Evolutionary conservation across 2,329 filamentous ascomycete species (phyloP).

Genomic region (Colletotrichum trifolii): DNA sequence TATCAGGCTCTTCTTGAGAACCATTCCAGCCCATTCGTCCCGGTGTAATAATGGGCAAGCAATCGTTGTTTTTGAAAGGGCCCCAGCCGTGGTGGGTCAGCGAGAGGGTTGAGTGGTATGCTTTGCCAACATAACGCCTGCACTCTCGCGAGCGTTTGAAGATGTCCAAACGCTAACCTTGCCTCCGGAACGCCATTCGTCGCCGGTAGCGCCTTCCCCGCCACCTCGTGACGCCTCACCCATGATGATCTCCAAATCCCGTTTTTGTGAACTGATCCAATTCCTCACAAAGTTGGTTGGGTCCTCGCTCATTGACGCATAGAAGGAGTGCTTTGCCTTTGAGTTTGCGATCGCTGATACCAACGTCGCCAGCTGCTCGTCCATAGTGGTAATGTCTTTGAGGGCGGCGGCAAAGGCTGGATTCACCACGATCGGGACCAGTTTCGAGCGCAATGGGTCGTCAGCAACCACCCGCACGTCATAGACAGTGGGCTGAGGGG

Average conservation of each 20-base stretch:
- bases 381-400: constrained; percentile 79
- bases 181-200: constrained; percentile 76
- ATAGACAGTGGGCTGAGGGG: constrained; percentile 84
- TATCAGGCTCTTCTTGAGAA: too few species aligned
- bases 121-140: constrained; percentile 69
- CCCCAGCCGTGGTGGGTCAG: not conserved
- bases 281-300: constrained; percentile 85
- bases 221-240: constrained; percentile 80
- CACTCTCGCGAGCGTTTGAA: constrained; percentile 70
- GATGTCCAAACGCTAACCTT: constrained; percentile 66
- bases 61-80: too few species aligned
- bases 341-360: constrained; percentile 85
- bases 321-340: constrained; percentile 92
- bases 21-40: too few species aligned
- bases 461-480: constrained; percentile 88
- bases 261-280: constrained; percentile 92
- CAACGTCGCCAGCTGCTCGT: constrained; percentile 86
- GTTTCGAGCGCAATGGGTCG: constrained; percentile 78
- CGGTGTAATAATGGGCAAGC: too few species aligned
- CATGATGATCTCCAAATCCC: constrained; percentile 88
- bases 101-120: constrained; percentile 47
- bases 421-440: constrained; percentile 74
- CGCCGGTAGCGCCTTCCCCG: constrained; percentile 64
- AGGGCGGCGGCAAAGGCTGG: constrained; percentile 77
- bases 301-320: constrained; percentile 80